Evolutionary conservation across 2,329 filamentous ascomycete genomes (phyloP).

Genomic region (Aureobasidium vineae): DNA sequence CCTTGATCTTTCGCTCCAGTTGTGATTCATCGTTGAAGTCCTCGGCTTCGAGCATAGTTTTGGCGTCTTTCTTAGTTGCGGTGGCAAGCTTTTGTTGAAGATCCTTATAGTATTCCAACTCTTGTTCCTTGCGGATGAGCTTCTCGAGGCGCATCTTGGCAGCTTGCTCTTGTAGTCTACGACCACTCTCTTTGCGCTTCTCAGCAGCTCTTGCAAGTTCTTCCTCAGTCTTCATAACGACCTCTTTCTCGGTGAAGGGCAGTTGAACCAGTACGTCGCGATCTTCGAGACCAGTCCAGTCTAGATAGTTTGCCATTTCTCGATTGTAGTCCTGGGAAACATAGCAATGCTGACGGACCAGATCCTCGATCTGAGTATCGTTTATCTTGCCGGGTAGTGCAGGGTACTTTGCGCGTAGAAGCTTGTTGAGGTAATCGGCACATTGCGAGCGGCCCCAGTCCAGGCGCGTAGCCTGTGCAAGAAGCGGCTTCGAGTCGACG

Average conservation of each 20-base stretch:
- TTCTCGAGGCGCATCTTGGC: slow-evolving; percentile 97
- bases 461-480: slow-evolving; percentile 80
- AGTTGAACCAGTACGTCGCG: slow-evolving; percentile 88
- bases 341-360: slow-evolving; percentile 87
- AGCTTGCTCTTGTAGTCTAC: slow-evolving; percentile 89
- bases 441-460: slow-evolving; percentile 95
- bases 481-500: slow-evolving; percentile 76
- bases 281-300: slow-evolving; percentile 90
- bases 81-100: slow-evolving; percentile 67
- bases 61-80: slow-evolving; percentile 85
- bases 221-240: slow-evolving; percentile 90
- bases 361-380: slow-evolving; percentile 79
- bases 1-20: slow-evolving; percentile 78
- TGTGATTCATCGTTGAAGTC: slow-evolving; percentile 89
- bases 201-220: slow-evolving; percentile 88
- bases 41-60: slow-evolving; percentile 79
- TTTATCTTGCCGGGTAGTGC: slow-evolving; percentile 83
- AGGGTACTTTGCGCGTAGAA: slow-evolving; percentile 88
- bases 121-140: slow-evolving; percentile 91
- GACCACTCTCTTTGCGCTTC: slow-evolving; percentile 89
- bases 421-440: slow-evolving; percentile 85
- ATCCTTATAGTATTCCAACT: slow-evolving; percentile 89
- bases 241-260: slow-evolving; percentile 85
- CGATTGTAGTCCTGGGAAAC: slow-evolving; percentile 78
- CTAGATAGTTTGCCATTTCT: slow-evolving; percentile 73